Percentiles rank a stretch among this genome's conserved stretches.
Conservation (phyloP, 371 early-diverging fungal species). For the Entomophthora muscae region DNA sequence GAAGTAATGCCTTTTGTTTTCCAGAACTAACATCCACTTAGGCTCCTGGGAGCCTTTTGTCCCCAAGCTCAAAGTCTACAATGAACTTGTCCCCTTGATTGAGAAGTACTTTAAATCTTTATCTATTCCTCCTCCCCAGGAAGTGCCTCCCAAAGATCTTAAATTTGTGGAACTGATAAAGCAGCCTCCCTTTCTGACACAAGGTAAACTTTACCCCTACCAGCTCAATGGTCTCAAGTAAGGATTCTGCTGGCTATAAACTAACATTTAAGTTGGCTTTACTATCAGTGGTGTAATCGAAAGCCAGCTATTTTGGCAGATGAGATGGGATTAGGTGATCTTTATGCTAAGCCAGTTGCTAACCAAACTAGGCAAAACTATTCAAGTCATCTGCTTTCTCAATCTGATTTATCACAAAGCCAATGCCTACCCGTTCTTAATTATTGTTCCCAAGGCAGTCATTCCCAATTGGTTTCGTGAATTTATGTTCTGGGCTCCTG, state of each 20-base stretch:
- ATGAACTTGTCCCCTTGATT: not conserved
- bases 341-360: not conserved
- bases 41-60: not conserved
- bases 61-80: not conserved
- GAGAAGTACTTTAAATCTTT: not conserved
- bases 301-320: constrained; percentile 60
- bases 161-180: constrained; percentile 22
- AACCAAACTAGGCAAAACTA: constrained; percentile 4
- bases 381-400: constrained; percentile 7
- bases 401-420: not conserved
- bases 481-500: constrained; percentile 87
- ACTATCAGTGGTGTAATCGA: constrained; percentile 4
- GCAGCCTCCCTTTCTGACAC: constrained; percentile 39
- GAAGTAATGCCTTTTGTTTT: not conserved
- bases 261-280: constrained; percentile 7
- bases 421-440: constrained; percentile 48
- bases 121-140: not conserved
- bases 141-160: not conserved
- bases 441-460: constrained; percentile 97
- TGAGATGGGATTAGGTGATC: constrained; percentile 80
- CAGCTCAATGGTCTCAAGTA: constrained; percentile 76
- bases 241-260: constrained; percentile 7
- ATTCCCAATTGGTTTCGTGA: constrained; percentile 96
- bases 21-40: not conserved
- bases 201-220: constrained; percentile 52